Conservation (phyloP, 1,284 basidiomycete species). For the Mycena sp. region DNA sequence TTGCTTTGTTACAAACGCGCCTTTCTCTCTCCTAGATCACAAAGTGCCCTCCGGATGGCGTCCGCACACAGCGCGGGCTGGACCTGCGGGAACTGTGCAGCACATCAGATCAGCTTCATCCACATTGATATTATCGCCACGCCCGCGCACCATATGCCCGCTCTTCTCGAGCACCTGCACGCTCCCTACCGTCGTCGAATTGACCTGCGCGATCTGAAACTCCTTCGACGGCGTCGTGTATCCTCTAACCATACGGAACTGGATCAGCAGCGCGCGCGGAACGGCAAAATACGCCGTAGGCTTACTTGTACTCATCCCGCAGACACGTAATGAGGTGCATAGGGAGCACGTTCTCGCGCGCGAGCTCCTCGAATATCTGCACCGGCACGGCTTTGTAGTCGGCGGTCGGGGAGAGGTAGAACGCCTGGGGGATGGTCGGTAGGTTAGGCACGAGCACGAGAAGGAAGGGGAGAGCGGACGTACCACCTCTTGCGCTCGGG, state of each 20-base stretch:
- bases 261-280: neutral
- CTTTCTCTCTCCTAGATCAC: neutral
- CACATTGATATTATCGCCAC: no score
- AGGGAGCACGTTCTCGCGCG: conserved; percentile 18
- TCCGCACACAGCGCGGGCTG: conserved; percentile 14
- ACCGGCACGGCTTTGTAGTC: conserved; percentile 23
- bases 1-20: neutral
- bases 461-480: neutral
- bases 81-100: conserved; percentile 20
- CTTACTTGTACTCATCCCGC: conserved; percentile 32
- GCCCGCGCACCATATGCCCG: conserved; percentile 35
- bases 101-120: no score
- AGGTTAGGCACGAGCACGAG: neutral
- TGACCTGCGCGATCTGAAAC: conserved; percentile 27
- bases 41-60: conserved; percentile 15
- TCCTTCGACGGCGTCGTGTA: conserved; percentile 24
- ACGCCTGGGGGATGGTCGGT: conserved; percentile 8
- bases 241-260: conserved; percentile 18
- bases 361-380: conserved; percentile 26
- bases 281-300: neutral
- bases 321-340: conserved; percentile 28
- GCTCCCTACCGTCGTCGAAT: conserved; percentile 22
- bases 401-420: conserved; percentile 25
- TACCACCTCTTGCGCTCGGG: conserved; percentile 27
- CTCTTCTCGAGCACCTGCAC: conserved; percentile 29